These are phyloP conservation scores for Penicillium carneum DNA, from an alignment of 2,329 filamentous ascomycete species.

Conservation along the genomic window DNA sequence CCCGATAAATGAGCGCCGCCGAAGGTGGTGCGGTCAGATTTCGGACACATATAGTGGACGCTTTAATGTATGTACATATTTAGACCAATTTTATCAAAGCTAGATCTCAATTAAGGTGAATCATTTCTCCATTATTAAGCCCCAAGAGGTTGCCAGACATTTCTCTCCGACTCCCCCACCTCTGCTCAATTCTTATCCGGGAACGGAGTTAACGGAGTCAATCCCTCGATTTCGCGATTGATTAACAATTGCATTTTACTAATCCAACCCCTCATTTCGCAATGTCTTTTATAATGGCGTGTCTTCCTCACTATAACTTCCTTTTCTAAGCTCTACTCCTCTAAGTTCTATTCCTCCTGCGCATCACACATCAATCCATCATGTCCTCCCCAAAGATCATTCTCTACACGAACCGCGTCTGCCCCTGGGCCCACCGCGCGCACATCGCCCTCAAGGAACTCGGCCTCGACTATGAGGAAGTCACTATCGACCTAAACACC, in stretches of 20 bases:
- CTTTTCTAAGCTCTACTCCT: constrained; percentile 15
- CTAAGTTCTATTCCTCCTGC: too few relatives aligned
- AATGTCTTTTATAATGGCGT: constrained; percentile 29
- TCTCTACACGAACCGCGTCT: constrained; percentile 73
- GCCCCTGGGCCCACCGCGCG: constrained; percentile 77
- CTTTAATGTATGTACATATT: constrained; percentile 45
- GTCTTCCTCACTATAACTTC: constrained; percentile 15
- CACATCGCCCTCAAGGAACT: constrained; percentile 75
- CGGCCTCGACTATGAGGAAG: constrained; percentile 70
- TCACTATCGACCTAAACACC: constrained; percentile 72
- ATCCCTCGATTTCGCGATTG: constrained; percentile 25
- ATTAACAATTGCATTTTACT: constrained; percentile 34
- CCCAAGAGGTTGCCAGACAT: too few relatives aligned
- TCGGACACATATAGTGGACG: constrained; percentile 35
- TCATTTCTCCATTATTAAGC: not conserved
- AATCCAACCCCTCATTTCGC: constrained; percentile 36
- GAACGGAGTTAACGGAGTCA: constrained; percentile 19
- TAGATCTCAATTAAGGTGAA: constrained; percentile 19
- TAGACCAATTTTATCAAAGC: constrained; percentile 33
- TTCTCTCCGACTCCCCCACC: constrained; percentile 16
- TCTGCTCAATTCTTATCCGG: constrained; percentile 26
- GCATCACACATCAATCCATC: constrained; percentile 3
- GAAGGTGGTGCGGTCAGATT: constrained; percentile 20
- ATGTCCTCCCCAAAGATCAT: constrained; percentile 61
- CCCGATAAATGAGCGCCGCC: constrained; percentile 19